phyloP scores from a whole-genome alignment of 495 filamentous ascomycete genomes.

The Xylaria longipes region DNA sequence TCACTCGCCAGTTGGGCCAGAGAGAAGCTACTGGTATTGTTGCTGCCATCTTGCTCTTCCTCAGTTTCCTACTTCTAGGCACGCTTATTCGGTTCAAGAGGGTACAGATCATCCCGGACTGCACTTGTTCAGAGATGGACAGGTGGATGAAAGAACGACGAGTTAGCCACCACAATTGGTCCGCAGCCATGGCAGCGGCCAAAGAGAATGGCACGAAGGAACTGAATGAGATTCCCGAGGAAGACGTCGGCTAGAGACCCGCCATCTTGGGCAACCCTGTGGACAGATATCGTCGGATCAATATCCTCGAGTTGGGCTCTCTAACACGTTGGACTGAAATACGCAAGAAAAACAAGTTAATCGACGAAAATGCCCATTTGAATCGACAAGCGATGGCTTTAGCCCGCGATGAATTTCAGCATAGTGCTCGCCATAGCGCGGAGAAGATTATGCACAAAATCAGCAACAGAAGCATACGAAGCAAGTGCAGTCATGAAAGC shows the following conservation, averaged over 20 bases:
- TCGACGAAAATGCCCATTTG: slow-evolving; percentile 50
- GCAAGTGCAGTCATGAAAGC: slow-evolving; percentile 40
- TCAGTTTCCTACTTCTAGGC: slow-evolving; percentile 65
- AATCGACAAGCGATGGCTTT: slow-evolving; percentile 48
- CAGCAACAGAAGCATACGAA: slow-evolving; percentile 43
- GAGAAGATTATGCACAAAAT: slow-evolving; percentile 41
- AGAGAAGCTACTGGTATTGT: slow-evolving; percentile 67
- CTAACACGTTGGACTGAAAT: slow-evolving; percentile 75
- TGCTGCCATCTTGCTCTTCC: slow-evolving; percentile 64
- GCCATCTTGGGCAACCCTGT: slow-evolving; percentile 71
- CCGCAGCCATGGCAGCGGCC: slow-evolving; percentile 41
- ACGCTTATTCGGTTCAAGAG: slow-evolving; percentile 67
- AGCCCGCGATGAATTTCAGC: slow-evolving; percentile 42
- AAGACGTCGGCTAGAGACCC: slow-evolving; percentile 68
- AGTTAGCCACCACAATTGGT: slow-evolving; percentile 46
- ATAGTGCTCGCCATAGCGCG: slow-evolving; percentile 29
- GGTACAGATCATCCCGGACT: slow-evolving; percentile 69
- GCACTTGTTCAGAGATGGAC: slow-evolving; percentile 59
- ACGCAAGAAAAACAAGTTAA: slow-evolving; percentile 66
- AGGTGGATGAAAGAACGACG: slow-evolving; percentile 52
- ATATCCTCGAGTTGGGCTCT: slow-evolving; percentile 67
- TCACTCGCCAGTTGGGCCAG: slow-evolving; percentile 68
- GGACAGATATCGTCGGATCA: slow-evolving; percentile 68
- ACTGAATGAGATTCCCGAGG: slow-evolving; percentile 46
- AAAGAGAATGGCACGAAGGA: slow-evolving; percentile 46